A percentile compares a stretch with the other conserved stretches of the same genome.
Evolutionary conservation across 2,329 filamentous ascomycete species (phyloP).

Genomic region (Trichoderma sp.): DNA sequence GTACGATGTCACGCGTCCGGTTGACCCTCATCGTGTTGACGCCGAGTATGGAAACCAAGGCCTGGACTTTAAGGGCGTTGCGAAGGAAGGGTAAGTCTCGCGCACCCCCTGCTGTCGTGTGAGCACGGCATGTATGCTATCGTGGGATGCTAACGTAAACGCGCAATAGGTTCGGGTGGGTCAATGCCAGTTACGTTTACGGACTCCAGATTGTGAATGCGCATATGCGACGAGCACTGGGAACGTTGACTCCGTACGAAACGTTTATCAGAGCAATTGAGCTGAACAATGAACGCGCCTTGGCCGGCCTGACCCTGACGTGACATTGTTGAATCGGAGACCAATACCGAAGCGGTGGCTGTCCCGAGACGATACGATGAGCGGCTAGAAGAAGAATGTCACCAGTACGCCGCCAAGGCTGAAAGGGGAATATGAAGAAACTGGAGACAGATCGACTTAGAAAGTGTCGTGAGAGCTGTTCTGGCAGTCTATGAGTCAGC

Average conservation of each 20-base stretch:
- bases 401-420: neutral
- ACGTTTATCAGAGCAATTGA: conserved; percentile 71
- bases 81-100: conserved; percentile 82
- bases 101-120: neutral
- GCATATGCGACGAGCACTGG: conserved; percentile 85
- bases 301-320: conserved; percentile 41
- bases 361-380: neutral
- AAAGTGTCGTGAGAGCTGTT: neutral
- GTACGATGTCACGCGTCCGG: conserved; percentile 89
- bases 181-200: conserved; percentile 96
- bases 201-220: conserved; percentile 84
- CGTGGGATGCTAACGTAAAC: conserved; percentile 29
- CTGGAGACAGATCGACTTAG: neutral
- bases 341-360: neutral
- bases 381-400: neutral
- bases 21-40: conserved; percentile 90
- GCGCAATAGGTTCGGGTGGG: conserved; percentile 82
- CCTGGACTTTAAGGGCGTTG: conserved; percentile 89
- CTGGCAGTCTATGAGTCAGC: neutral
- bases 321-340: neutral
- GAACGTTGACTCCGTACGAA: conserved; percentile 82
- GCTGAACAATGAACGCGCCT: conserved; percentile 51
- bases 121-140: neutral
- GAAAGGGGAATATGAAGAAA: neutral
- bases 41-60: conserved; percentile 99